Evolutionary conservation across 2,329 filamentous ascomycete genomes (phyloP).

Genomic region (Talaromyces sp.): DNA sequence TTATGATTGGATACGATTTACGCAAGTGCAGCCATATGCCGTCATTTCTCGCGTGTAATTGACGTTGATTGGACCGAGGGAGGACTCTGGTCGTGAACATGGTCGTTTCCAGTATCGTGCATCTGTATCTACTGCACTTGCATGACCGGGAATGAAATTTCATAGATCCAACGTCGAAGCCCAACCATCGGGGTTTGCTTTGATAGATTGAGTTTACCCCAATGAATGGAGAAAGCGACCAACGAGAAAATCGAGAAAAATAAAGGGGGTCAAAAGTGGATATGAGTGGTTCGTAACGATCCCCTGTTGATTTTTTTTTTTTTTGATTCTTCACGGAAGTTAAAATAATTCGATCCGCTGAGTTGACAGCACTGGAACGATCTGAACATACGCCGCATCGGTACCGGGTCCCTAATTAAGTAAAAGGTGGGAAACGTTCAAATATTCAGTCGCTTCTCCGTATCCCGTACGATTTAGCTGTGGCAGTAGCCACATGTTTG

Average conservation of each 20-base stretch:
- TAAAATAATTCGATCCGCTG: too few species aligned
- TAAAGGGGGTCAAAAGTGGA: too few species aligned
- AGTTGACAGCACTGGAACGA: too few species aligned
- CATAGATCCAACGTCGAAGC: neutral
- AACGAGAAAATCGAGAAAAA: too few species aligned
- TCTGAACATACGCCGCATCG: neutral
- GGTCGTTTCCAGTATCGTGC: conserved; percentile 1
- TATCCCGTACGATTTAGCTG: neutral
- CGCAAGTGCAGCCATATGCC: neutral
- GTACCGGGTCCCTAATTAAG: neutral
- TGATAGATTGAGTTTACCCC: too few species aligned
- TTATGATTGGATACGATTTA: neutral
- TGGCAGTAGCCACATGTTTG: neutral
- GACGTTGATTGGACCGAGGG: conserved; percentile 1
- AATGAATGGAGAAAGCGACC: too few species aligned
- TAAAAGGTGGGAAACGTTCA: neutral
- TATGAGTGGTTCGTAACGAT: too few species aligned
- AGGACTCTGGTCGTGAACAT: neutral
- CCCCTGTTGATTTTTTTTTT: too few species aligned
- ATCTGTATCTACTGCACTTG: neutral
- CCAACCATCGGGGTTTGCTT: neutral
- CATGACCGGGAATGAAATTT: neutral
- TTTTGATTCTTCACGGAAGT: too few species aligned
- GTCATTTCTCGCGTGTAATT: conserved; percentile 3
- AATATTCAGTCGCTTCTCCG: neutral